phyloP scores from a whole-genome alignment of 2,329 filamentous ascomycete genomes.

The Fusarium buxicola region DNA sequence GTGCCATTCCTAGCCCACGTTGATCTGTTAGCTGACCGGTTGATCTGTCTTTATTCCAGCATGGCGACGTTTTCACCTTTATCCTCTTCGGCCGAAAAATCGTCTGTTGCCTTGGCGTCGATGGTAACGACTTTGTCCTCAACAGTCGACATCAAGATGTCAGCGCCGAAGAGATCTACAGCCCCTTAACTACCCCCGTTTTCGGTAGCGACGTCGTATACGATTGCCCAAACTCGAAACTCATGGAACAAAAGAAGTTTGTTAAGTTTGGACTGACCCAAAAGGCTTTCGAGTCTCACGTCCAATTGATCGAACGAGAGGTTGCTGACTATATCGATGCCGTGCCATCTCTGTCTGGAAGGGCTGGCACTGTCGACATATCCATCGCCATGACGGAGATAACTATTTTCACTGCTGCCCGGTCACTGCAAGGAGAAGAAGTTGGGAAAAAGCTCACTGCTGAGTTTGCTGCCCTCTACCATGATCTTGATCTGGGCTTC shows the following conservation, averaged over 20 bases:
- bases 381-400: conserved; percentile 77
- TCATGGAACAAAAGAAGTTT: conserved; percentile 92
- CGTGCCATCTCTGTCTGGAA: conserved; percentile 67
- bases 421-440: conserved; percentile 80
- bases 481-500: conserved; percentile 82
- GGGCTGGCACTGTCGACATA: conserved; percentile 72
- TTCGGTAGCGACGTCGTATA: conserved; percentile 86
- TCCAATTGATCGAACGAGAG: conserved; percentile 77
- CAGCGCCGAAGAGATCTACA: conserved; percentile 66
- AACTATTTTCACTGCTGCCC: conserved; percentile 83
- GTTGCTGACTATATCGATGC: conserved; percentile 72
- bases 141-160: conserved; percentile 66
- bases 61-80: conserved; percentile 67
- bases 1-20: rapidly evolving
- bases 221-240: conserved; percentile 84
- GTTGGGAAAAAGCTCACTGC: conserved; percentile 78
- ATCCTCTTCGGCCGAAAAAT: conserved; percentile 63
- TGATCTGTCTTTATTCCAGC: conserved; percentile 44
- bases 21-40: neutral
- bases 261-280: conserved; percentile 78
- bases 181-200: conserved; percentile 62
- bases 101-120: conserved; percentile 61
- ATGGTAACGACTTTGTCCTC: conserved; percentile 67
- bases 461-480: conserved; percentile 79
- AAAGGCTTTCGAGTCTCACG: conserved; percentile 72